These are phyloP conservation scores for Excoecaria cochinchinensis DNA, from an alignment of 345 rosid species.

Conservation along the genomic window DNA sequence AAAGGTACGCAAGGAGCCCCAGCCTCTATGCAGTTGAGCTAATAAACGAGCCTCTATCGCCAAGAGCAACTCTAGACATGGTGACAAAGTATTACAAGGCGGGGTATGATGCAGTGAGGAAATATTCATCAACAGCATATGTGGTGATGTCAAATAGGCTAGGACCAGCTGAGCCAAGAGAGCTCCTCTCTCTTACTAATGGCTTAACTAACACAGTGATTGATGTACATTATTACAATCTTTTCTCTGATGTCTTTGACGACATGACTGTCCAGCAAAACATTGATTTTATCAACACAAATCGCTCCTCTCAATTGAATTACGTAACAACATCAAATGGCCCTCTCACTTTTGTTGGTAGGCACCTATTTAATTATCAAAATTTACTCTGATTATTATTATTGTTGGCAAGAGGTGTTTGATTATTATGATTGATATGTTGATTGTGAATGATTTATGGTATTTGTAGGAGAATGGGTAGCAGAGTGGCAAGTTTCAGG, in stretches of 20 bases:
- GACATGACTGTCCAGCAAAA: constrained; percentile 51
- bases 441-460: too few relatives aligned
- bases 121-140: constrained; percentile 43
- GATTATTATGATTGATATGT: too few relatives aligned
- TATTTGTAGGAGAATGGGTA: constrained; percentile 60
- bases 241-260: constrained; percentile 32
- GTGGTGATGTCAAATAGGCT: constrained; percentile 58
- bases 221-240: constrained; percentile 61
- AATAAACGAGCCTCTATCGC: constrained; percentile 56
- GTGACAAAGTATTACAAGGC: constrained; percentile 44
- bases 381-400: too few relatives aligned
- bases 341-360: constrained; percentile 63
- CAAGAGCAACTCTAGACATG: constrained; percentile 38
- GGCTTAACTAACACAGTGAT: constrained; percentile 43
- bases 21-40: constrained; percentile 62
- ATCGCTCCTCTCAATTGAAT: constrained; percentile 37
- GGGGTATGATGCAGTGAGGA: constrained; percentile 52
- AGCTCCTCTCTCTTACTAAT: constrained; percentile 46
- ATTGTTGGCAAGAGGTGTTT: too few relatives aligned
- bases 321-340: constrained; percentile 44
- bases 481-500: constrained; percentile 53
- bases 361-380: not conserved
- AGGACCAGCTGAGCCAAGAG: constrained; percentile 40
- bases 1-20: constrained; percentile 47
- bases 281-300: constrained; percentile 43